Evolutionary conservation across 495 filamentous ascomycete genomes (phyloP), one percentile per base, ranked within the genome.

Genomic region (Neurospora sp.): DNA sequence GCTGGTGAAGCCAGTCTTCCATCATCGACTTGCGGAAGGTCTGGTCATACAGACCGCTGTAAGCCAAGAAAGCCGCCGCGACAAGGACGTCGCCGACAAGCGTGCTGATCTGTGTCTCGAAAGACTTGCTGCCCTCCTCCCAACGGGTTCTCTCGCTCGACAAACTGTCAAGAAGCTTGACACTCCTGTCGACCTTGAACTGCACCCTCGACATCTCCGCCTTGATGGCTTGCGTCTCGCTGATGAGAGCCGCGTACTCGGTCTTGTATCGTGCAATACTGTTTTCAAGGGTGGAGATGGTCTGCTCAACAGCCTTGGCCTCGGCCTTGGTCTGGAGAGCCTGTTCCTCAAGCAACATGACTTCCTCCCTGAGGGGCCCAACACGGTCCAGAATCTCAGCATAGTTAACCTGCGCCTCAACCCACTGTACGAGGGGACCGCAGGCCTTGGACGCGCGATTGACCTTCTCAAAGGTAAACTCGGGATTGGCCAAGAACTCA

Each of bases 181-280:
- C 91, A 83, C 95, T 98, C 80, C 96, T 90, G 80, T 98, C 92
- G 70, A 99, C 96, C 86, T 99, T 99, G 85, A 92, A 97, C 79
- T 99, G 92, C 9, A 99, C 96, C 8, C 93, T 88, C 68, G 89
- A 88, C 96, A 99, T 98, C 83, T 99, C 96, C 1, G 91, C 85
- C 84, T 97, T 98, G 88, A 99, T 98, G 12, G 93, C 91, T 79
- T 98, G 93, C 0, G 96, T 98, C 84, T 99, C 92, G 79, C 93
- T 97, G 79, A 99, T 97, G 72, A 99, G 88, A 16, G 92, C 89
- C 53, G 96, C 96, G 77, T 99, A 99, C 83, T 99, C 96, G 7
- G 88, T 89, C 86, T 98, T 98, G 89, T 98, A 98, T n/a, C 88
- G 92, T 31, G 91, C 91, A 79, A 99, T 98, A 80, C 94, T 98